These are phyloP conservation scores for Exophiala oligosperma DNA, from an alignment of 2,329 filamentous ascomycete species.

Conservation along the genomic window DNA sequence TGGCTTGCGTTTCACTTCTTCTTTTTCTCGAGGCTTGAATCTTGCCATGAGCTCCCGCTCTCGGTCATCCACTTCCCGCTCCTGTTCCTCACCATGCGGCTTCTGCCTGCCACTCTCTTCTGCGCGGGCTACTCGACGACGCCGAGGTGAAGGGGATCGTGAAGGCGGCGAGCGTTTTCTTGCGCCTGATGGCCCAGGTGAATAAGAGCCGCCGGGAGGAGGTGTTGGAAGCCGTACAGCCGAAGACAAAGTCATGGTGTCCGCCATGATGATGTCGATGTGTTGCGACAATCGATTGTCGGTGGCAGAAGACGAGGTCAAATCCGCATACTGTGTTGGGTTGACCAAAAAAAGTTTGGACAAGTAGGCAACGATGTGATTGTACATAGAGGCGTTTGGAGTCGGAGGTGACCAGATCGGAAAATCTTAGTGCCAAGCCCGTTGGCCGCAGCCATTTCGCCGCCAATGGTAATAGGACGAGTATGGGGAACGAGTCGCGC, in stretches of 20 bases:
- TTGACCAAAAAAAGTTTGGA: not conserved
- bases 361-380: not conserved
- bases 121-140: constrained; percentile 49
- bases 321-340: not conserved
- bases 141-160: constrained; percentile 53
- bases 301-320: not conserved
- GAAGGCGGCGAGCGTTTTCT: constrained; percentile 60
- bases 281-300: not conserved
- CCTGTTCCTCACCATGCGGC: constrained; percentile 44
- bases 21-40: constrained; percentile 52
- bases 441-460: not conserved
- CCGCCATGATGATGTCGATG: constrained; percentile 38
- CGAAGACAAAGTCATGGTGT: constrained; percentile 50
- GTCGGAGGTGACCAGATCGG: not conserved
- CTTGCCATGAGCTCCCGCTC: constrained; percentile 55
- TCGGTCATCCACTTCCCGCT: constrained; percentile 50
- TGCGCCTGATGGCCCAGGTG: constrained; percentile 49
- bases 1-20: constrained; percentile 50
- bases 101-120: constrained; percentile 31
- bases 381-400: not conserved
- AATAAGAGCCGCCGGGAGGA: constrained; percentile 49
- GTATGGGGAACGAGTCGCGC: not conserved
- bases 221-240: constrained; percentile 62
- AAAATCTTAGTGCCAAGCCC: constrained; percentile 8
- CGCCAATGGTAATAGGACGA: not conserved